Percentiles rank a stretch among this genome's conserved stretches.
Evolutionary conservation across 2,329 filamentous ascomycete species (phyloP).

Genomic region (Trichoderma lentiforme): DNA sequence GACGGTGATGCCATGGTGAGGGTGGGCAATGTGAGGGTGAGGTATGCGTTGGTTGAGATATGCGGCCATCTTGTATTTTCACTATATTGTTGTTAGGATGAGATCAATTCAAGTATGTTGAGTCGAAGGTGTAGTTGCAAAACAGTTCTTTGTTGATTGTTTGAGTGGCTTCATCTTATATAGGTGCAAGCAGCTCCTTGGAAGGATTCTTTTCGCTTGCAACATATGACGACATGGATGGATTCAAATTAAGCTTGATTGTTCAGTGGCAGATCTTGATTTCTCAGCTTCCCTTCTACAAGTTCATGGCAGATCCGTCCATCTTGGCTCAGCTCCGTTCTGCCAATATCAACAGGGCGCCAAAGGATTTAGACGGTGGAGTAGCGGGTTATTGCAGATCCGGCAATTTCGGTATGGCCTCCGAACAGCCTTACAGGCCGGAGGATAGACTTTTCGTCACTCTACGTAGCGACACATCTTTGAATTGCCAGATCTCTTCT

Average conservation of each 20-base stretch:
- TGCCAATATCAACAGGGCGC: not conserved
- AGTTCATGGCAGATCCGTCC: not conserved
- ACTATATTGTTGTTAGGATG: not conserved
- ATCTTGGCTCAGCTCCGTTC: not conserved
- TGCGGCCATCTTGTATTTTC: not conserved
- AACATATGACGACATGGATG: not conserved
- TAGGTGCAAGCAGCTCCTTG: not conserved
- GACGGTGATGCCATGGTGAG: constrained; percentile 6
- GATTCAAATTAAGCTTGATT: not conserved
- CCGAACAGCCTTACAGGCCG: not conserved
- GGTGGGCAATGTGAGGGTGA: not conserved
- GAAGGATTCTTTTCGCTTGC: not conserved
- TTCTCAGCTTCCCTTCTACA: not conserved
- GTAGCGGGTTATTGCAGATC: not conserved
- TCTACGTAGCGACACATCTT: not conserved
- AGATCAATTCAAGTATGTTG: not conserved
- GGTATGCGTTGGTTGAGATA: constrained; percentile 1
- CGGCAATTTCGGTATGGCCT: not conserved
- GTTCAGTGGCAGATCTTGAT: not conserved
- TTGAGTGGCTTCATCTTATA: not conserved
- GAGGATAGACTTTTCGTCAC: not conserved
- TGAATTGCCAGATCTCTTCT: not conserved
- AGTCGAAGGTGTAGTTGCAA: not conserved
- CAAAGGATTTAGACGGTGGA: not conserved
- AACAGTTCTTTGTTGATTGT: not conserved